These are phyloP conservation scores for Monosporascus sp. DNA, from an alignment of 2,329 filamentous ascomycete species.

Conservation along the genomic window DNA sequence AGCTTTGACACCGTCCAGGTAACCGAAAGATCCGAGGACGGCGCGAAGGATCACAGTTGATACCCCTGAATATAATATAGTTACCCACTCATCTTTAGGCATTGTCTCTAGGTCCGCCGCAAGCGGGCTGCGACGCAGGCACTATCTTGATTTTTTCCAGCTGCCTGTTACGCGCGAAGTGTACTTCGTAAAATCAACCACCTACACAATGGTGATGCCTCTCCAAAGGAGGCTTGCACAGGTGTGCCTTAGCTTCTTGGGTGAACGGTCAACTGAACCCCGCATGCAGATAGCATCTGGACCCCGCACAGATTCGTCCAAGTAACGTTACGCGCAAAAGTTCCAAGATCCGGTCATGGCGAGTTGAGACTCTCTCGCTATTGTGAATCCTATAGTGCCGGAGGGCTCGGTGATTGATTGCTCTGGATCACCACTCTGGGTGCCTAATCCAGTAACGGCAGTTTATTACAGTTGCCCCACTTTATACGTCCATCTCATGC, in stretches of 20 bases:
- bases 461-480: background rate
- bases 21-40: background rate
- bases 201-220: no score
- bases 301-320: background rate
- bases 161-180: no score
- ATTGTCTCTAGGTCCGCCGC: no score
- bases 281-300: no score
- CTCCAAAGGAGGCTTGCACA: no score
- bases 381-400: background rate
- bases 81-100: background rate
- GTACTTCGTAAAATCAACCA: no score
- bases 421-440: background rate
- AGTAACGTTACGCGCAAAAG: background rate
- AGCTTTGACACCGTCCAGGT: background rate
- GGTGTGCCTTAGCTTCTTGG: background rate
- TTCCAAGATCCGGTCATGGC: background rate
- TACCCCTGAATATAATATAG: background rate
- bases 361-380: background rate
- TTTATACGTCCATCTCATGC: background rate
- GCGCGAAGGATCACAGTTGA: background rate
- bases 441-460: background rate
- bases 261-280: no score
- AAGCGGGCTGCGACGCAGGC: no score
- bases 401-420: background rate
- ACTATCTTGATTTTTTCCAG: no score